A percentile compares a stretch with the other conserved stretches of the same genome.
Conservation (phyloP, 140 eudicot species). For the Erigeron philadelphicus region DNA sequence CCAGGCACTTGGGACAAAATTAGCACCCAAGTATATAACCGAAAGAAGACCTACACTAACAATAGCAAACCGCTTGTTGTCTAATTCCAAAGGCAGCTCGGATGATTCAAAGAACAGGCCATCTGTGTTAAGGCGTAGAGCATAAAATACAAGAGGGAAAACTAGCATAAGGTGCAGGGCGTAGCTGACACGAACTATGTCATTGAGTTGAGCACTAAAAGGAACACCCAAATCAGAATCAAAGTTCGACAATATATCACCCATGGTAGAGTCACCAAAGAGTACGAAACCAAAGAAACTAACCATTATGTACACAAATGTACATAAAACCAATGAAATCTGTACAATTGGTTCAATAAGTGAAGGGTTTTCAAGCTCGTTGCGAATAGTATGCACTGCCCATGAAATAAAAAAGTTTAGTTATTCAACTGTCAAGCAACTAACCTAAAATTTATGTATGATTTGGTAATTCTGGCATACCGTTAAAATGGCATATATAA, state of each 20-base stretch:
- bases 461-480: slow-evolving; percentile 31
- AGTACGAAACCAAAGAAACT: slow-evolving; percentile 74
- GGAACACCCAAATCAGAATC: slow-evolving; percentile 65
- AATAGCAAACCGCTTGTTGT: slow-evolving; percentile 43
- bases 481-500: slow-evolving; percentile 72
- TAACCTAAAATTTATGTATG: neutral
- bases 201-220: slow-evolving; percentile 50
- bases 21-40: slow-evolving; percentile 55
- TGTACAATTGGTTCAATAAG: slow-evolving; percentile 47
- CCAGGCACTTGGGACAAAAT: slow-evolving; percentile 79
- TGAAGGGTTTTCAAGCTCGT: slow-evolving; percentile 66
- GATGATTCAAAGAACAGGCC: slow-evolving; percentile 53
- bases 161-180: slow-evolving; percentile 82
- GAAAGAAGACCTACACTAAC: slow-evolving; percentile 43
- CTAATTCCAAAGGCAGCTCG: slow-evolving; percentile 35
- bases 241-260: slow-evolving; percentile 70
- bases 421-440: neutral
- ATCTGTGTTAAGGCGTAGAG: slow-evolving; percentile 58
- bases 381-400: slow-evolving; percentile 71
- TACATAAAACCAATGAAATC: slow-evolving; percentile 56
- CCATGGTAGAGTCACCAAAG: slow-evolving; percentile 70
- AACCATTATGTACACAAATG: slow-evolving; percentile 55
- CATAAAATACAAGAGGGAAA: slow-evolving; percentile 61
- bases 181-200: slow-evolving; percentile 70
- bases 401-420: slow-evolving; percentile 5